A percentile compares a stretch with the other conserved stretches of the same genome.
Conservation (phyloP, 192 early-diverging fungal species). For the Gorgonomyces haynaldii region DNA sequence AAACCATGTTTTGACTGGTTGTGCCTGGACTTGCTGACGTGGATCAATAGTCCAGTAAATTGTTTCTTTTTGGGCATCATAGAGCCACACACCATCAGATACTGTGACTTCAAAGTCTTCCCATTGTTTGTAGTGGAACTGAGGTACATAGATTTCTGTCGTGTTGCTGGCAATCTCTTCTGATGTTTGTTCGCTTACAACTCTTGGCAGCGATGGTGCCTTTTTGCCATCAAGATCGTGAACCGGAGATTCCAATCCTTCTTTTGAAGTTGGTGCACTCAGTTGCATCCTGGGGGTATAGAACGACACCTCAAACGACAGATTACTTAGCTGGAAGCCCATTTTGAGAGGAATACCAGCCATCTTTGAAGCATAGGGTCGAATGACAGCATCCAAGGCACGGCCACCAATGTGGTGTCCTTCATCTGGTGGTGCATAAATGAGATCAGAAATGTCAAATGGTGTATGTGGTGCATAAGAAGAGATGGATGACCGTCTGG, state of each 20-base stretch:
- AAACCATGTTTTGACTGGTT: no score
- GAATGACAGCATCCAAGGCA: constrained; percentile 65
- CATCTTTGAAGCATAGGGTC: constrained; percentile 68
- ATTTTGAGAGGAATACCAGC: constrained; percentile 51
- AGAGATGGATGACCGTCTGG: not conserved
- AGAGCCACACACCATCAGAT: constrained; percentile 60
- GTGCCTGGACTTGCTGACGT: no score
- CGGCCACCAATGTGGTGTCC: constrained; percentile 61
- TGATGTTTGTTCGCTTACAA: not conserved
- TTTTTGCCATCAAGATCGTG: not conserved
- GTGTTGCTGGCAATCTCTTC: not conserved
- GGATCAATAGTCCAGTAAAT: constrained; percentile 46
- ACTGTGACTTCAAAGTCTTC: constrained; percentile 39
- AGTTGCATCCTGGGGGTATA: constrained; percentile 26
- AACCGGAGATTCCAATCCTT: constrained; percentile 7
- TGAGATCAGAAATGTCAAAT: constrained; percentile 38
- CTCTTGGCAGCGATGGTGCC: not conserved
- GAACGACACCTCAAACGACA: constrained; percentile 54
- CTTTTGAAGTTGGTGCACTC: constrained; percentile 6
- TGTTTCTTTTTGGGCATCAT: constrained; percentile 54
- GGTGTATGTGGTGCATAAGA: constrained; percentile 28
- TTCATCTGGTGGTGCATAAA: constrained; percentile 20
- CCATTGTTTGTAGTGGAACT: constrained; percentile 48
- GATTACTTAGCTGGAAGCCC: constrained; percentile 45
- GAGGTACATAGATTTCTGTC: constrained; percentile 64